phyloP scores from a whole-genome alignment of 768 basidiomycete species.

The Naganishia randhawae region DNA sequence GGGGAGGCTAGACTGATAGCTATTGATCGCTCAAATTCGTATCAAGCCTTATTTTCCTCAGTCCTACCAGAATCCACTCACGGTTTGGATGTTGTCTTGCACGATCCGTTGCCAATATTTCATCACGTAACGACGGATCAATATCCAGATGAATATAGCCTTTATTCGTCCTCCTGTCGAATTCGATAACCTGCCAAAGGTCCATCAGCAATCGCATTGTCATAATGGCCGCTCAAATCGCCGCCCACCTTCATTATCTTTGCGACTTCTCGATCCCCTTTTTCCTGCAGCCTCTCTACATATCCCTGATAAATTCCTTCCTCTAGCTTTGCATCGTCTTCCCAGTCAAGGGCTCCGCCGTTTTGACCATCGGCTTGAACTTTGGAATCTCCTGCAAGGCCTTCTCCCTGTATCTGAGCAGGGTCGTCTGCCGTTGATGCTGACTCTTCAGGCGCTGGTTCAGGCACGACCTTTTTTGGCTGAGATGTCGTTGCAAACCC shows the following conservation, averaged over 20 bases:
- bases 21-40: background rate
- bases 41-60: slow-evolving; percentile 26
- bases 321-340: slow-evolving; percentile 42
- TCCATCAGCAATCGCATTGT: background rate
- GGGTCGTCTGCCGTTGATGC: background rate
- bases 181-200: slow-evolving; percentile 67
- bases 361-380: slow-evolving; percentile 12
- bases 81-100: slow-evolving; percentile 15
- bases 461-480: slow-evolving; percentile 32
- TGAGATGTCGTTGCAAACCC: slow-evolving; percentile 48
- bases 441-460: slow-evolving; percentile 7
- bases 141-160: slow-evolving; percentile 63
- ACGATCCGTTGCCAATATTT: slow-evolving; percentile 54
- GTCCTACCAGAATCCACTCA: slow-evolving; percentile 41
- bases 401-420: background rate
- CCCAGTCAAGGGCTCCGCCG: slow-evolving; percentile 38
- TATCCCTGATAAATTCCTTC: slow-evolving; percentile 61
- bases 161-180: slow-evolving; percentile 70
- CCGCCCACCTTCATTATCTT: slow-evolving; percentile 64
- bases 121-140: slow-evolving; percentile 60
- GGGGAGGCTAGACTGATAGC: slow-evolving; percentile 28
- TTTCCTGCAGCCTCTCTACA: slow-evolving; percentile 80
- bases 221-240: background rate
- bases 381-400: background rate
- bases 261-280: slow-evolving; percentile 76